phyloP scores from a whole-genome alignment of 108 stramenopile genomes.

The Phaeodactylum tricornutum region DNA sequence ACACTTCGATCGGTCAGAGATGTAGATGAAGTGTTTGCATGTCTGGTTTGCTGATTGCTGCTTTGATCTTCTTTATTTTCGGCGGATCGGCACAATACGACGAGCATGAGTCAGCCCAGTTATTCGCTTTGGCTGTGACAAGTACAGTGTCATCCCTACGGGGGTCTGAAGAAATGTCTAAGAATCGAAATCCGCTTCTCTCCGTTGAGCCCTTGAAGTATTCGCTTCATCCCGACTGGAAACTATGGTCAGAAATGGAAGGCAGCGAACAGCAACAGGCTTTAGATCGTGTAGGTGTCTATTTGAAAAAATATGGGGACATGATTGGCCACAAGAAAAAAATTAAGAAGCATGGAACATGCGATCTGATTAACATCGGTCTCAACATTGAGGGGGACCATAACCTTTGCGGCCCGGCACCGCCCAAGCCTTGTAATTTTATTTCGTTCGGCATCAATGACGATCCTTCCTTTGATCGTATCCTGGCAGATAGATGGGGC shows the following conservation, averaged over 20 bases:
- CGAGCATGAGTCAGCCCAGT: no score
- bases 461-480: constrained; percentile 39
- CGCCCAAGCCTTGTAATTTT: constrained; percentile 30
- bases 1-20: no score
- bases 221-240: constrained; percentile 35
- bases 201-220: neutral
- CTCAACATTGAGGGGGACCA: no score
- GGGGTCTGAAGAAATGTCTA: no score
- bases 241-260: constrained; percentile 45
- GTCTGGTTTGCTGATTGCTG: no score
- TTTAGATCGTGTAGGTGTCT: constrained; percentile 11
- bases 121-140: no score
- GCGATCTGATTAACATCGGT: constrained; percentile 8
- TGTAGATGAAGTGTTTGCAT: no score
- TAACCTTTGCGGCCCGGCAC: constrained; percentile 34
- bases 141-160: no score
- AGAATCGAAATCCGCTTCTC: no score
- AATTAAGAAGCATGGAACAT: constrained; percentile 8
- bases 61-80: no score
- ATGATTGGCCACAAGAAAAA: constrained; percentile 9
- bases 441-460: constrained; percentile 55
- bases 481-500: constrained; percentile 33
- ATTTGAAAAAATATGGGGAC: constrained; percentile 30
- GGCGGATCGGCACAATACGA: no score
- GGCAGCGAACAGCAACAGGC: constrained; percentile 25